Percentiles rank a stretch among this genome's conserved stretches.
These are phyloP conservation scores for Mortierella hygrophila DNA, from an alignment of 192 early-diverging fungal genomes.

Conservation along the genomic window DNA sequence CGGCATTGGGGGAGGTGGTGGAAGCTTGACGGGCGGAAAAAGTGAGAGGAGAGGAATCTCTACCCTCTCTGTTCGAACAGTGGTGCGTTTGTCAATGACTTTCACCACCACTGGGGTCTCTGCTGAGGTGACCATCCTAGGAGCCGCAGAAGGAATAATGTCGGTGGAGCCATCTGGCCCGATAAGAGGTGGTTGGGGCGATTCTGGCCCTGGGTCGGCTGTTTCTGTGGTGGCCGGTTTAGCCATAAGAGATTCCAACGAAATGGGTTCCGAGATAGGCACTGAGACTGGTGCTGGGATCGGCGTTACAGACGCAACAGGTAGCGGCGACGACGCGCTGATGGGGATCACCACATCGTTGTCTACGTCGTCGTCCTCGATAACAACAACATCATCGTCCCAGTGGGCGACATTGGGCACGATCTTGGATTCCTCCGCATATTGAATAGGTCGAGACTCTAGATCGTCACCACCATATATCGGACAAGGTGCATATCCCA, in stretches of 20 bases:
- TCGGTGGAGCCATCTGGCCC: slow-evolving; percentile 16
- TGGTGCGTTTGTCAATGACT: slow-evolving; percentile 9
- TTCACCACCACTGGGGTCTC: background rate
- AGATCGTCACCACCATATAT: slow-evolving; percentile 40
- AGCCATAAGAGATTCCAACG: background rate
- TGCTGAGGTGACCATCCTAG: slow-evolving; percentile 10
- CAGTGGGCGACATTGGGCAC: slow-evolving; percentile 12
- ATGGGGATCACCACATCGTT: slow-evolving; percentile 1
- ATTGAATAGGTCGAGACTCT: slow-evolving; percentile 33
- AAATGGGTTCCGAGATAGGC: background rate
- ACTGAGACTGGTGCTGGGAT: background rate
- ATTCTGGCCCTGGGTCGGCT: background rate
- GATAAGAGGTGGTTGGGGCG: slow-evolving; percentile 1
- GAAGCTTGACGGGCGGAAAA: slow-evolving; percentile 6
- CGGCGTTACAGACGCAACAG: background rate
- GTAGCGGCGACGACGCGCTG: background rate
- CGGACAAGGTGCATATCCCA: slow-evolving; percentile 54
- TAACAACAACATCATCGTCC: background rate
- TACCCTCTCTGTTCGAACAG: slow-evolving; percentile 11
- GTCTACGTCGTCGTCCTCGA: slow-evolving; percentile 17
- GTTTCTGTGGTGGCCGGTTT: background rate
- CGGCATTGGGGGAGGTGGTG: slow-evolving; percentile 5
- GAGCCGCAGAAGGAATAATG: slow-evolving; percentile 7
- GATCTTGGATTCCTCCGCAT: slow-evolving; percentile 26
- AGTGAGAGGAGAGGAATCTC: slow-evolving; percentile 8